phyloP scores from a whole-genome alignment of 805 yeast species.

The Candida chauliodis region DNA sequence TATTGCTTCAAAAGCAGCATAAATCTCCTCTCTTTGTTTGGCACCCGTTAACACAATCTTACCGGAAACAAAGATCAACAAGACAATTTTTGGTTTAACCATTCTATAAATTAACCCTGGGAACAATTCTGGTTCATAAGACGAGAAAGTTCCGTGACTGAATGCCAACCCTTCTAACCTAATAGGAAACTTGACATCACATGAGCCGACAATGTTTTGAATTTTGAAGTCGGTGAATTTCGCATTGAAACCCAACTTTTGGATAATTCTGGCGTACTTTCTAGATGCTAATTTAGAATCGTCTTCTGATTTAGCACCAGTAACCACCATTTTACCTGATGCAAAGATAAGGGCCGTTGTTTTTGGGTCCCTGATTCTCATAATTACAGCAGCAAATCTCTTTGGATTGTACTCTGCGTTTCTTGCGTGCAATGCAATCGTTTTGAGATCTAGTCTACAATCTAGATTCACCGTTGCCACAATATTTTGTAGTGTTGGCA shows the following conservation, averaged over 20 bases:
- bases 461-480: constrained; percentile 98
- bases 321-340: constrained; percentile 98
- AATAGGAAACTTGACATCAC: constrained; percentile 98
- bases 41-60: constrained; percentile 98
- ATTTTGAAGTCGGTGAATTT: constrained; percentile 97
- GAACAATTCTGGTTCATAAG: constrained; percentile 96
- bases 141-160: constrained; percentile 97
- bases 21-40: constrained; percentile 96
- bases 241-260: constrained; percentile 95
- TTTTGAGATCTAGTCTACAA: constrained; percentile 91
- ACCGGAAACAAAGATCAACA: constrained; percentile 93
- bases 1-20: constrained; percentile 96
- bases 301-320: constrained; percentile 98
- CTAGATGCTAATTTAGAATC: constrained; percentile 97
- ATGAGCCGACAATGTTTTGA: constrained; percentile 96
- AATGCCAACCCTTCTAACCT: constrained; percentile 96
- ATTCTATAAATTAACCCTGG: constrained; percentile 98
- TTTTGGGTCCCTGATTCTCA: constrained; percentile 98
- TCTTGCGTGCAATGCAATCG: constrained; percentile 97
- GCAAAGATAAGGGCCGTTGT: constrained; percentile 98
- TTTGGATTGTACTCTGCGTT: constrained; percentile 98
- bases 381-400: constrained; percentile 98
- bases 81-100: constrained; percentile 97
- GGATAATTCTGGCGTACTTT: constrained; percentile 96
- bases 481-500: constrained; percentile 91